Conservation (phyloP, 176 grass and related monocot genomes). For the Elaeis guineensis region DNA sequence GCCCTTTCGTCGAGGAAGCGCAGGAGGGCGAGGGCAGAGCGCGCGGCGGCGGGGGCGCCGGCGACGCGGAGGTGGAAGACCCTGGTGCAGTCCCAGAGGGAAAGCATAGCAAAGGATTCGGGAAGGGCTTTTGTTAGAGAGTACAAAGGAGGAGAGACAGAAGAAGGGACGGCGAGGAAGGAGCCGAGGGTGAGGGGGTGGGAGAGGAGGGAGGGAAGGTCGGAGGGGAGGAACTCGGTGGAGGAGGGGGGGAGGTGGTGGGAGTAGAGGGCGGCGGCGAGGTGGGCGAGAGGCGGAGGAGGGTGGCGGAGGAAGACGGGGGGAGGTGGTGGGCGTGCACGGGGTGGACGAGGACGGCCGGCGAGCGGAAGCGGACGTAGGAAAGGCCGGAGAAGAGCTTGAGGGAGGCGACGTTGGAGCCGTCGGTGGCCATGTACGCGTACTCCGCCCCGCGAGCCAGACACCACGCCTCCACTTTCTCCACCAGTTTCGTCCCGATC, state of each 20-base stretch:
- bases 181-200: constrained; percentile 64
- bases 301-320: constrained; percentile 3
- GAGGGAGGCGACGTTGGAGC: constrained; percentile 49
- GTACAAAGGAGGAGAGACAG: neutral
- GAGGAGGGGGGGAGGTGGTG: constrained; percentile 22
- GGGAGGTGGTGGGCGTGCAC: constrained; percentile 44
- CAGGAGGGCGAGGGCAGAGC: constrained; percentile 31
- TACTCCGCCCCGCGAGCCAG: constrained; percentile 29
- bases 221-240: constrained; percentile 62
- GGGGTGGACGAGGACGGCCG: constrained; percentile 42
- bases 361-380: constrained; percentile 50
- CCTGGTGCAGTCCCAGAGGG: constrained; percentile 56
- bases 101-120: constrained; percentile 47
- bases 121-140: constrained; percentile 1
- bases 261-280: constrained; percentile 32
- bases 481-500: constrained; percentile 44
- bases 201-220: constrained; percentile 47
- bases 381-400: constrained; percentile 54
- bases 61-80: constrained; percentile 31
- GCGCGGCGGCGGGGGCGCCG: constrained; percentile 21
- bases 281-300: constrained; percentile 31
- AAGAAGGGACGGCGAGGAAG: constrained; percentile 39
- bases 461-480: constrained; percentile 45
- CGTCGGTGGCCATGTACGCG: constrained; percentile 56
- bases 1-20: constrained; percentile 34